Percentiles rank a stretch among this genome's conserved stretches.
These are phyloP conservation scores for Nakaseomyces nivariensis DNA, from an alignment of 1,139 yeast genomes.

Conservation along the genomic window DNA sequence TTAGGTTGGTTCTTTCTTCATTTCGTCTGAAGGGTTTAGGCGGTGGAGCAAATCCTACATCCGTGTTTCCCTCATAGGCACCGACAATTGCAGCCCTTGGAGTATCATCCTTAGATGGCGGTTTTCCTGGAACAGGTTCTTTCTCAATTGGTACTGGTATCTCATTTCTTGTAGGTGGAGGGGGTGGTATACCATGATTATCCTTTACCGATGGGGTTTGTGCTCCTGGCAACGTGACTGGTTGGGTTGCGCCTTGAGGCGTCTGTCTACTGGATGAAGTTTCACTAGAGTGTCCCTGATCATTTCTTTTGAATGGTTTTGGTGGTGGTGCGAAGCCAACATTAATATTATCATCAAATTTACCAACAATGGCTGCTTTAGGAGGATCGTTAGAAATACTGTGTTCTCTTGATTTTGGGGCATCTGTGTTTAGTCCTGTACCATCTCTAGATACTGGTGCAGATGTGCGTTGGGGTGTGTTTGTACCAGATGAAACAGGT, in stretches of 20 bases:
- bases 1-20: background rate
- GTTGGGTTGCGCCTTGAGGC: background rate
- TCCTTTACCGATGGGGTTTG: too few species aligned
- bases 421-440: background rate
- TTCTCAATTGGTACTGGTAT: background rate
- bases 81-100: background rate
- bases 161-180: background rate
- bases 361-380: conserved; percentile 6
- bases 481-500: background rate
- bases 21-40: background rate
- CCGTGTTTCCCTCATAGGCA: background rate
- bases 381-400: background rate
- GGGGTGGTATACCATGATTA: background rate
- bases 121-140: too few species aligned
- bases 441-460: background rate
- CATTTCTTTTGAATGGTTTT: conserved; percentile 7
- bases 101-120: background rate
- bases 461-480: background rate
- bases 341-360: conserved; percentile 6
- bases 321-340: conserved; percentile 10
- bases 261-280: background rate
- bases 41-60: conserved; percentile 3
- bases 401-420: background rate
- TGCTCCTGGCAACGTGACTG: too few species aligned
- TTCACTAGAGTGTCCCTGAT: background rate